Conservation (phyloP, 108 stramenopile genomes). For the Cyclotella kingstonii region DNA sequence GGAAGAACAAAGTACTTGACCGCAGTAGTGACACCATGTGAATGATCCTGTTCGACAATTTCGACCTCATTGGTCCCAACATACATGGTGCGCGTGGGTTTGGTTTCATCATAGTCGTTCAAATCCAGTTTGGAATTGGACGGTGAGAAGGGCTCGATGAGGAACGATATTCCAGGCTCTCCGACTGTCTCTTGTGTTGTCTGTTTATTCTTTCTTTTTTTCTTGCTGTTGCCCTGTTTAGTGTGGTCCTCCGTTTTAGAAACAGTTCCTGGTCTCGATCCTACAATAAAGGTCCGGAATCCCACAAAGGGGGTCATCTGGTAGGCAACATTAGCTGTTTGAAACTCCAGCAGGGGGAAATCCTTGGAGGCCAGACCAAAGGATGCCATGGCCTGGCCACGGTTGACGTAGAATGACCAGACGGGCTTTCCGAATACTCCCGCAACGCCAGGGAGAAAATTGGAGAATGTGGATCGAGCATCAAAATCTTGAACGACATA, state of each 20-base stretch:
- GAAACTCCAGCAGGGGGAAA: constrained; percentile 87
- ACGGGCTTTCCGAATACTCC: constrained; percentile 89
- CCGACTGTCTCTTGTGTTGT: constrained; percentile 17
- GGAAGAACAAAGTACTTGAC: constrained; percentile 89
- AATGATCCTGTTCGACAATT: constrained; percentile 78
- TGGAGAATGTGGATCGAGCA: constrained; percentile 77
- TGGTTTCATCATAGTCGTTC: constrained; percentile 47
- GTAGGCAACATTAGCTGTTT: constrained; percentile 95
- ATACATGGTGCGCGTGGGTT: constrained; percentile 85
- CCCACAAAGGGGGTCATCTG: constrained; percentile 87
- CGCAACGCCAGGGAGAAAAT: constrained; percentile 87
- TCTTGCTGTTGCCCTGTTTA: too few species aligned
- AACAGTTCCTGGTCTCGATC: constrained; percentile 59
- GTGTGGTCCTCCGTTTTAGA: too few species aligned
- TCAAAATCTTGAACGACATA: constrained; percentile 86
- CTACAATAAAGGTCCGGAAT: constrained; percentile 92
- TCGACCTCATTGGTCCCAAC: constrained; percentile 94
- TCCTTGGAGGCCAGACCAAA: constrained; percentile 91
- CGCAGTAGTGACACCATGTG: constrained; percentile 67
- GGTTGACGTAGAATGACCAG: constrained; percentile 96
- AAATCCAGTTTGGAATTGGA: constrained; percentile 50
- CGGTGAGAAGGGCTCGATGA: constrained; percentile 78
- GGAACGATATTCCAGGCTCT: constrained; percentile 49
- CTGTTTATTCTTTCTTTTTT: too few species aligned
- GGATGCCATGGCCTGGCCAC: constrained; percentile 88